Base-by-base conservation (phyloP, 1,139 yeast genomes). In the Schwanniomyces etchellsii region DNA sequence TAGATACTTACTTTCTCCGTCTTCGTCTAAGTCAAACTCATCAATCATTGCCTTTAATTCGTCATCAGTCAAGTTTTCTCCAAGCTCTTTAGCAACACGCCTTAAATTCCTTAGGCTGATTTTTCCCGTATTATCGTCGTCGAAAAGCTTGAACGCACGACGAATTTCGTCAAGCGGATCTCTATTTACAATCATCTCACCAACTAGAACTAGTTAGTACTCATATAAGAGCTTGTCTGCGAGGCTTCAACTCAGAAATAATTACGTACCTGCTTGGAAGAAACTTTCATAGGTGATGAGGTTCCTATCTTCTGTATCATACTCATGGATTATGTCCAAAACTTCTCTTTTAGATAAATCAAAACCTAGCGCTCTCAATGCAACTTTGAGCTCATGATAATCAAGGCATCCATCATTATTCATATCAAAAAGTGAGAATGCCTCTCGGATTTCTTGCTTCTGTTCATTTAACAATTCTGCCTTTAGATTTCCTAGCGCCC, bases 11-110 rank as follows among this genome's bases (percentile, higher is more conserved):
- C 72, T 88, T 44, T 84, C 96, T 29, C 97, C 98, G 53, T 93
- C 98, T 39, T 85, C 95, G 54, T 93, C 97, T 36, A 91, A 62
- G 57, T 93, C 99, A 50, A 93, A 93, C 57, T 91, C 98, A 40
- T 89, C 96, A 42, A 93, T 91, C 98, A 93, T 91, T 9, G 97
- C 96, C 42, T 83, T 73, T 34, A 93, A 66, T 48, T 93, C 98
- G 37, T 88, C 96, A 42, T 91, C 98, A 6, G 86, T 81, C 36
- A 93, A 64, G 47, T 82, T 84, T 55, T 93, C 98, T 1, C 96
- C 96, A 38, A 93, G 62, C 43, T 91, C 97, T 47, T 83, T 83
- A 12, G 97, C 94, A 1, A 91, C 95, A 37, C 93, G 72, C 55
- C 94, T 76, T 35, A 93, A 68, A 49, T 89, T 85, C 43, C 91